These are phyloP conservation scores for Chaetothyriales sp. DNA, from an alignment of 2,329 filamentous ascomycete species.

Conservation along the genomic window DNA sequence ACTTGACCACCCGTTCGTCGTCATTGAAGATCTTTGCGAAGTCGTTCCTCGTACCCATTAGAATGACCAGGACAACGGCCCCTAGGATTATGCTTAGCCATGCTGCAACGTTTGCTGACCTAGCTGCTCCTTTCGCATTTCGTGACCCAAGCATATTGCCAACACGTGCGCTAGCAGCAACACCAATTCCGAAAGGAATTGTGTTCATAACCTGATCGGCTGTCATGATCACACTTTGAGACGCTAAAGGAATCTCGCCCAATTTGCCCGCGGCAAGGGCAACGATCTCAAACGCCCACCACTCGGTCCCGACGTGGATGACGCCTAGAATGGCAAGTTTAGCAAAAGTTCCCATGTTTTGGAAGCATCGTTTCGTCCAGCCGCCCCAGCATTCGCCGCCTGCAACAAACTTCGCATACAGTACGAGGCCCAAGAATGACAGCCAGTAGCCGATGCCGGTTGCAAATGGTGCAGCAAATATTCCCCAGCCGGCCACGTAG, in stretches of 20 bases:
- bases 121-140: constrained; percentile 50
- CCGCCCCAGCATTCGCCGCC: constrained; percentile 73
- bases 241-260: constrained; percentile 65
- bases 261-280: constrained; percentile 68
- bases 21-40: constrained; percentile 74
- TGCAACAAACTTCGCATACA: constrained; percentile 56
- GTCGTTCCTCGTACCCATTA: constrained; percentile 57
- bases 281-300: constrained; percentile 91
- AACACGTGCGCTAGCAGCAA: constrained; percentile 63
- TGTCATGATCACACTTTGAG: constrained; percentile 83
- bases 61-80: constrained; percentile 48
- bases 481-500: constrained; percentile 54
- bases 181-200: constrained; percentile 73
- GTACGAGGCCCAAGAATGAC: constrained; percentile 61
- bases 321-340: constrained; percentile 63
- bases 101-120: constrained; percentile 63
- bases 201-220: constrained; percentile 74
- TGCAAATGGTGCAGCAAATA: constrained; percentile 67
- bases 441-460: constrained; percentile 78
- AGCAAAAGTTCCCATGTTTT: constrained; percentile 57
- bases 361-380: constrained; percentile 48
- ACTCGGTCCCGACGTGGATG: constrained; percentile 76
- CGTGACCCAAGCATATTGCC: constrained; percentile 66
- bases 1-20: constrained; percentile 53
- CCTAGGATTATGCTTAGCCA: constrained; percentile 59